Evolutionary conservation across 2,329 filamentous ascomycete genomes (phyloP).

Genomic region (Onygenales sp.): DNA sequence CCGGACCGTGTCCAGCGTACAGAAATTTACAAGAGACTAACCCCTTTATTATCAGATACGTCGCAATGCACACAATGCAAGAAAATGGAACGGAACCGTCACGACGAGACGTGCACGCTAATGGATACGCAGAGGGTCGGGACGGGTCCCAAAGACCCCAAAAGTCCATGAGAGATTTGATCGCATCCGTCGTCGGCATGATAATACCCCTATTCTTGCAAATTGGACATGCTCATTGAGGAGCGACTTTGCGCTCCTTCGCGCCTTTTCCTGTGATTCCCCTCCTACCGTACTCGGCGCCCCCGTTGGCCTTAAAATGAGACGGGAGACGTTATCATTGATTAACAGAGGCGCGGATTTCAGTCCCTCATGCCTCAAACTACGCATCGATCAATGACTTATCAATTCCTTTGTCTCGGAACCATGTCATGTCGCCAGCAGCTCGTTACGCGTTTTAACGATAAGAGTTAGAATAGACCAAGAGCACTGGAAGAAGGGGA

Average conservation of each 20-base stretch:
- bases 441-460: no score
- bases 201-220: conserved; percentile 38
- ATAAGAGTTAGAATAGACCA: no score
- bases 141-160: conserved; percentile 22
- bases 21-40: not conserved
- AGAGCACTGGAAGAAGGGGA: no score
- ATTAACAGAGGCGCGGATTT: no score
- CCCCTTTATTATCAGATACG: conserved; percentile 53
- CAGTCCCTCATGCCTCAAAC: no score
- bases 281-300: no score
- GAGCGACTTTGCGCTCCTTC: not conserved
- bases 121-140: conserved; percentile 32
- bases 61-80: conserved; percentile 98
- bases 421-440: no score
- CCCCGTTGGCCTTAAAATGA: no score
- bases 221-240: conserved; percentile 39
- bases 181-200: conserved; percentile 40
- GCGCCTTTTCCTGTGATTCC: no score
- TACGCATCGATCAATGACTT: no score
- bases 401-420: no score
- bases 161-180: conserved; percentile 35
- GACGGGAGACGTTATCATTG: no score
- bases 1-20: not conserved
- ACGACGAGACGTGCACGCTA: conserved; percentile 24
- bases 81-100: conserved; percentile 43